phyloP scores from a whole-genome alignment of 768 basidiomycete genomes.

The Russula sp. region DNA sequence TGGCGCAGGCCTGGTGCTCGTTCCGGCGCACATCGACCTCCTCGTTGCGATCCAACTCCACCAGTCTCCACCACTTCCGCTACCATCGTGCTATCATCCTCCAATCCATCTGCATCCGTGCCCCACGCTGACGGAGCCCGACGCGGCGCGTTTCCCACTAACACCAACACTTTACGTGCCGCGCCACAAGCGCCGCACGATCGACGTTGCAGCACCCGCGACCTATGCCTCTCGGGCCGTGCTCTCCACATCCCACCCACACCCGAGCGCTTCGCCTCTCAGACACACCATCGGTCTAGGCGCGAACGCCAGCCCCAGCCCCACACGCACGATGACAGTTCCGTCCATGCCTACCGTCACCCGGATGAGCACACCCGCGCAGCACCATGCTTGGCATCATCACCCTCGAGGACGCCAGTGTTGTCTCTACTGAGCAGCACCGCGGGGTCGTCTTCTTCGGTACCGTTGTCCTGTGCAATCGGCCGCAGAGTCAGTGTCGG shows the following conservation, averaged over 20 bases:
- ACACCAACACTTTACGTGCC: slow-evolving; percentile 1
- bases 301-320: not conserved
- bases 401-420: too few species aligned
- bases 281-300: not conserved
- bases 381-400: not conserved
- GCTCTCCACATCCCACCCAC: not conserved
- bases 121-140: not conserved
- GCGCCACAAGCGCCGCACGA: slow-evolving; percentile 11
- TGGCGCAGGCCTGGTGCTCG: slow-evolving; percentile 24
- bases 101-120: not conserved
- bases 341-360: not conserved
- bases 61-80: not conserved
- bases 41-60: slow-evolving; percentile 10
- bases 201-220: not conserved
- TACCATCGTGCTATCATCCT: not conserved
- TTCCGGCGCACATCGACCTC: slow-evolving; percentile 10
- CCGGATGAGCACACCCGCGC: too few species aligned
- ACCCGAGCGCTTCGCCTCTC: not conserved
- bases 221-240: not conserved
- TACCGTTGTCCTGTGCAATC: too few species aligned
- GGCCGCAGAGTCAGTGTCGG: too few species aligned
- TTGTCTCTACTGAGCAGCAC: too few species aligned
- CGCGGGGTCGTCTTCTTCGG: too few species aligned
- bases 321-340: not conserved
- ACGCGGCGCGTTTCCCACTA: too few species aligned